These are phyloP conservation scores for Pinus tabuliformis DNA, from an alignment of 75 land plant species.

Conservation along the genomic window DNA sequence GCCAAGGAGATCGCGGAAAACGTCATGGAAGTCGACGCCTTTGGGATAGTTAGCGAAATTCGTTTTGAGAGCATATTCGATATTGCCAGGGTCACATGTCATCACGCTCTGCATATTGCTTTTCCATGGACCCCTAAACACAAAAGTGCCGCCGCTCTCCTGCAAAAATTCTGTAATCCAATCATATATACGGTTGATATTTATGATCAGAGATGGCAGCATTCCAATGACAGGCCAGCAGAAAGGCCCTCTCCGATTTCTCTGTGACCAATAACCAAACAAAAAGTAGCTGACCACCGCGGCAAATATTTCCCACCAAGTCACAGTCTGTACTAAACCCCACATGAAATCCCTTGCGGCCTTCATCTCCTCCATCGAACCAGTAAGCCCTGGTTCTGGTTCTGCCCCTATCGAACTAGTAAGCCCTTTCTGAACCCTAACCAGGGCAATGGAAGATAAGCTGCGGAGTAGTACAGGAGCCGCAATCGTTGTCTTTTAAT, in stretches of 20 bases:
- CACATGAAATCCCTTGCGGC: no score
- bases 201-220: not conserved
- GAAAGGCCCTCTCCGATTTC: not conserved
- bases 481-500: no score
- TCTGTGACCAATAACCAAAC: no score
- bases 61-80: constrained; percentile 21
- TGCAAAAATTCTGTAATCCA: not conserved
- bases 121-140: not conserved
- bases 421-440: no score
- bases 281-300: no score
- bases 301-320: no score
- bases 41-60: constrained; percentile 17
- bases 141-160: not conserved
- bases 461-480: no score
- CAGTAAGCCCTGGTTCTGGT: no score
- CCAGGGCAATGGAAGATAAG: no score
- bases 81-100: constrained; percentile 19
- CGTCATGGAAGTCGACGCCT: not conserved
- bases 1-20: constrained; percentile 18
- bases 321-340: no score
- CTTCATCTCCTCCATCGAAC: no score
- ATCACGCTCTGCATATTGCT: not conserved
- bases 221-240: not conserved
- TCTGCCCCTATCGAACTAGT: no score
- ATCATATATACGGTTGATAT: not conserved